Evolutionary conservation across 345 rosid species (phyloP), one percentile per base, ranked within the genome.

Genomic region (Iberis pinnata): DNA sequence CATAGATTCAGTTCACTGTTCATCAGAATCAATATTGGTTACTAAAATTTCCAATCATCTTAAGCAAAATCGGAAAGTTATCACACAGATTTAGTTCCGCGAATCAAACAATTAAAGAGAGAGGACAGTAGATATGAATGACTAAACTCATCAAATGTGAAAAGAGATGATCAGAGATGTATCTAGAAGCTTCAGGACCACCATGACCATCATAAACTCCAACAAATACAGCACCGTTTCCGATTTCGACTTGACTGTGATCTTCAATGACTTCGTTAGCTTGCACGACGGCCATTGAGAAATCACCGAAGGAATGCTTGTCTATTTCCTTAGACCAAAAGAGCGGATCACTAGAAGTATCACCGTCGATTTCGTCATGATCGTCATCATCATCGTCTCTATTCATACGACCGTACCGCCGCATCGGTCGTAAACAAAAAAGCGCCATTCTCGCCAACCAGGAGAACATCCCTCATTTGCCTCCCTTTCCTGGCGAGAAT

Each of bases 121-220:
- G 6, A 14, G 33, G n/a, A n/a, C n/a, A n/a, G n/a, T n/a, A n/a
- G n/a, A n/a, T n/a, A n/a, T n/a, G n/a, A n/a, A n/a, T n/a, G n/a
- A 58, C 88, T 68, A 50, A n/a, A 88, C 98, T 76, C 71, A 78
- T 85, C 31, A 92, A 71, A 73, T 88, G 76, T 5, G 60, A 58
- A 56, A 88, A 88, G 55, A 92, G 86, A 71, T 88, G 84, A 58
- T 92, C 97, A 26, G 74, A 69, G 70, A 92, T 72, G 61, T 73
- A 92, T 29, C 80, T 67, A 48, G 98, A 73, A 37, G 98, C 98
- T 11, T 88, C 97, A 14, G 95, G 86, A 17, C 98, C 98, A 13
- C 98, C 98, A 61, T 92, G 98, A 4, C 98, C 98, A 58, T 90
- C 98, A 44, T 84, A 84, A 42, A 90, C 89, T 8, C 98, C 96